These are phyloP conservation scores for Ceriops zippeliana DNA, from an alignment of 345 rosid species.

Conservation along the genomic window DNA sequence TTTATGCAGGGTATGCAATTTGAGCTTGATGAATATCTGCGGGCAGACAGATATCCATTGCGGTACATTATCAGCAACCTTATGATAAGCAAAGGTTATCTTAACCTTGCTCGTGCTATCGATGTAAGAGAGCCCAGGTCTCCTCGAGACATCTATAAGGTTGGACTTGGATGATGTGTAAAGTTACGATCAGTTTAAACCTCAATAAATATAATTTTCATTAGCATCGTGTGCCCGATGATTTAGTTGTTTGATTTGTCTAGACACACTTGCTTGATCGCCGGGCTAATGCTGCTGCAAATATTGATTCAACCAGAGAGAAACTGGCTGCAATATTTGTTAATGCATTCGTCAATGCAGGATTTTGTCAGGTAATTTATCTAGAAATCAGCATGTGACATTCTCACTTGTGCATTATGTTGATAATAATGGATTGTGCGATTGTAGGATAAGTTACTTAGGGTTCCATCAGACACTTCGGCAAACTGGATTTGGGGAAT, in stretches of 20 bases:
- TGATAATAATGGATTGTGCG: neutral
- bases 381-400: conserved; percentile 7
- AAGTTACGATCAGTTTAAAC: conserved; percentile 9
- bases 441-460: conserved; percentile 81
- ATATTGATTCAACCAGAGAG: conserved; percentile 84
- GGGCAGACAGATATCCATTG: conserved; percentile 53
- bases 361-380: conserved; percentile 75
- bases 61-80: conserved; percentile 80
- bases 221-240: neutral
- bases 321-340: conserved; percentile 94
- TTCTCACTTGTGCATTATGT: conserved; percentile 1
- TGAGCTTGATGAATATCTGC: conserved; percentile 62
- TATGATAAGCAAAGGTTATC: conserved; percentile 79
- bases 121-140: conserved; percentile 98
- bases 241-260: conserved; percentile 4
- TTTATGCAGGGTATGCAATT: conserved; percentile 57
- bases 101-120: conserved; percentile 90
- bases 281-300: conserved; percentile 64
- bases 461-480: conserved; percentile 68
- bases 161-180: conserved; percentile 17
- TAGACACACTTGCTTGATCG: conserved; percentile 96
- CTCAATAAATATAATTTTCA: no score
- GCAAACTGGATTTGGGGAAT: conserved; percentile 91
- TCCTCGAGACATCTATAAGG: conserved; percentile 96
- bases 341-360: conserved; percentile 95